A percentile compares a stretch with the other conserved stretches of the same genome.
Conservation (phyloP, 2,329 filamentous ascomycete species). For the Trichophyton mentagrophytes region DNA sequence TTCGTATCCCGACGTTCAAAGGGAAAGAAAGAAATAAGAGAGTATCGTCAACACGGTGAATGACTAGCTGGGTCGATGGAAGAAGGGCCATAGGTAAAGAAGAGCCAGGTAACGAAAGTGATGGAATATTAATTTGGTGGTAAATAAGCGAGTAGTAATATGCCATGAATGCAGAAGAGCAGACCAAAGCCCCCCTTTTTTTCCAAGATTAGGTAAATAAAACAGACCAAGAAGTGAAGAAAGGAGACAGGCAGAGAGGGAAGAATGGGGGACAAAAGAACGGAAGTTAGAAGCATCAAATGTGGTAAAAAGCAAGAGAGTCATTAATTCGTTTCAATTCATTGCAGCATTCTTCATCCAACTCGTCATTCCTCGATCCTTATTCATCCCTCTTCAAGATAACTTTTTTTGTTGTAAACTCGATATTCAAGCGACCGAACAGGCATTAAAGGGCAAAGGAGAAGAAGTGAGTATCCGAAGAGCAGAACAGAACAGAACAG, state of each 20-base stretch:
- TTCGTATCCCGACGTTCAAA: no score
- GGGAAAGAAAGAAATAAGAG: neutral
- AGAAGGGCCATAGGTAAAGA: no score
- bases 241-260: neutral
- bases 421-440: neutral
- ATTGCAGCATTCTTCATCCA: neutral
- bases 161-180: slow-evolving; percentile 4
- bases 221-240: slow-evolving; percentile 4
- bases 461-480: no score
- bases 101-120: no score
- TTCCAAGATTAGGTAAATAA: neutral
- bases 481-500: neutral
- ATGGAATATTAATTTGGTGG: neutral
- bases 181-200: neutral
- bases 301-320: neutral
- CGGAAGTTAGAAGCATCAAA: no score
- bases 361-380: neutral
- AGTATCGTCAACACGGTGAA: neutral
- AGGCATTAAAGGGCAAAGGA: no score
- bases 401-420: neutral
- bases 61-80: no score
- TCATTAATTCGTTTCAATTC: slow-evolving; percentile 2
- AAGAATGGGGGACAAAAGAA: neutral
- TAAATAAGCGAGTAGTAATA: neutral
- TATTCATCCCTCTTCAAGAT: no score